Conservation (phyloP, 2,329 filamentous ascomycete genomes). For the Exophiala aquamarina region DNA sequence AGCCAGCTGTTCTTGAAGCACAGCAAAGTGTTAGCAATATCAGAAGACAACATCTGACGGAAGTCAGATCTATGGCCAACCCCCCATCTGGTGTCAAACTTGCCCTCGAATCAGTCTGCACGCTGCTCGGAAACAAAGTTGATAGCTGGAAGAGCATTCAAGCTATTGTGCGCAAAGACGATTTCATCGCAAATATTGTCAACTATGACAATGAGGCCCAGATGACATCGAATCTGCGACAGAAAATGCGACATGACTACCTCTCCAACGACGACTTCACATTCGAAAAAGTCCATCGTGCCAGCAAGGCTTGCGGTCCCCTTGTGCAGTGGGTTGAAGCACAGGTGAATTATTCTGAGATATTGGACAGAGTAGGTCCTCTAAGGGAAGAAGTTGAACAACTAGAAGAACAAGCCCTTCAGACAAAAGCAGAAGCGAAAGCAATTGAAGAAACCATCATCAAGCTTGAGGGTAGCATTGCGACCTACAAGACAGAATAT, state of each 20-base stretch:
- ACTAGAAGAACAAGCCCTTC: constrained; percentile 82
- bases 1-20: constrained; percentile 89
- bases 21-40: constrained; percentile 98
- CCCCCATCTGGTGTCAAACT: constrained; percentile 88
- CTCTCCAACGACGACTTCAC: constrained; percentile 93
- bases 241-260: constrained; percentile 91
- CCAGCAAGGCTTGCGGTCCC: constrained; percentile 94
- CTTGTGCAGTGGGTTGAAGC: constrained; percentile 96
- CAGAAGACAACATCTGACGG: constrained; percentile 93
- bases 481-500: constrained; percentile 93
- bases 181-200: constrained; percentile 97
- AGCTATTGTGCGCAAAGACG: constrained; percentile 82
- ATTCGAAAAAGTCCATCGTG: constrained; percentile 92
- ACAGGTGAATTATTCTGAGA: constrained; percentile 97
- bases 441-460: constrained; percentile 86
- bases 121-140: constrained; percentile 84
- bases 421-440: constrained; percentile 91
- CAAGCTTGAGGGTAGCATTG: constrained; percentile 84
- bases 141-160: constrained; percentile 91
- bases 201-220: constrained; percentile 93
- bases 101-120: constrained; percentile 94
- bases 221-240: constrained; percentile 80
- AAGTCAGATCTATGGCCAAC: constrained; percentile 95
- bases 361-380: constrained; percentile 89
- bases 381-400: constrained; percentile 84